Evolutionary conservation across 176 grass and related monocot species (phyloP).

Genomic region (Raddia distichophylla): DNA sequence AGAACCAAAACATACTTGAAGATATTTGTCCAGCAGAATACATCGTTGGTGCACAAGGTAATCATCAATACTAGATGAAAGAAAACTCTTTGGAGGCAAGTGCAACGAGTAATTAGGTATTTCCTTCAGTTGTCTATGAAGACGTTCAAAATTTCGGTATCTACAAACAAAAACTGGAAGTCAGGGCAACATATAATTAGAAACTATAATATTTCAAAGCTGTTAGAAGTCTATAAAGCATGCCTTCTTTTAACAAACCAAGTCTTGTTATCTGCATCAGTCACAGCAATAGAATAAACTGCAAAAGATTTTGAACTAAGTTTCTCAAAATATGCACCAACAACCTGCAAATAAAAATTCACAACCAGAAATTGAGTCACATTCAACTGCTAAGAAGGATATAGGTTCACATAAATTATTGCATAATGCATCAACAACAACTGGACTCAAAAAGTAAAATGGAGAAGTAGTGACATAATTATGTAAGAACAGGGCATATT

Average conservation of each 20-base stretch:
- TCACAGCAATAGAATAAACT: conserved; percentile 96
- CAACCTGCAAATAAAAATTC: conserved; percentile 66
- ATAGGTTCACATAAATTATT: conserved; percentile 23
- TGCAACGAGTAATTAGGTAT: conserved; percentile 99
- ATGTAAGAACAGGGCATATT: conserved; percentile 15
- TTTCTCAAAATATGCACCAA: conserved; percentile 98
- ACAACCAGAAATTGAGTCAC: conserved; percentile 29
- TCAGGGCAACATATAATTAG: conserved; percentile 32
- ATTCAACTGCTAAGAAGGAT: conserved; percentile 33
- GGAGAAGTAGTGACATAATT: neutral
- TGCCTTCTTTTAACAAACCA: conserved; percentile 99
- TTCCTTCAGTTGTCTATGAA: conserved; percentile 88
- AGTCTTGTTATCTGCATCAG: conserved; percentile 81
- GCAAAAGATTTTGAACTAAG: conserved; percentile 92
- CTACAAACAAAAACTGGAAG: conserved; percentile 53
- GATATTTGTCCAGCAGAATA: conserved; percentile 95
- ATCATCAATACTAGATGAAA: conserved; percentile 98
- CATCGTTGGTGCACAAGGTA: conserved; percentile 95
- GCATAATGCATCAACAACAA: conserved; percentile 10
- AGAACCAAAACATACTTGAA: conserved; percentile 70
- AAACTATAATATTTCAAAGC: conserved; percentile 23
- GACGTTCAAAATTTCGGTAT: conserved; percentile 96
- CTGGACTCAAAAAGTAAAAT: conserved; percentile 15
- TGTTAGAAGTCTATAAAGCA: conserved; percentile 49
- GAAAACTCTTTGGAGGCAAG: conserved; percentile 94